Evolutionary conservation across 148 eudicot genomes (phyloP).

Genomic region (Camellia sinensis): DNA sequence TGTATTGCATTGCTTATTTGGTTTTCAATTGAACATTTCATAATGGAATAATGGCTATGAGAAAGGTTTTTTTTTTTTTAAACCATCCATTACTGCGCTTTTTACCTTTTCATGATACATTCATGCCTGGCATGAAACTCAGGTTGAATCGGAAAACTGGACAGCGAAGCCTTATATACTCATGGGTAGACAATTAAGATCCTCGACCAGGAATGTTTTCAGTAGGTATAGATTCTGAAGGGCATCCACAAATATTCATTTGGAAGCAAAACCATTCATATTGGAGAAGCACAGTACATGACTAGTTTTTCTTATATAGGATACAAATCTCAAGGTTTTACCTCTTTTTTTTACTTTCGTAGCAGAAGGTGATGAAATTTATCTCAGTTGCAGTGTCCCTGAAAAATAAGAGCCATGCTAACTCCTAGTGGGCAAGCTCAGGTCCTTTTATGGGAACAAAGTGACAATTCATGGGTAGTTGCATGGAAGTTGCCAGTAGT

Average conservation of each 20-base stretch:
- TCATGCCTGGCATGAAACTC: neutral
- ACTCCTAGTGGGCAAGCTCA: neutral
- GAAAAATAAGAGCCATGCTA: too few species aligned
- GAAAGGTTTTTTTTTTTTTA: too few species aligned
- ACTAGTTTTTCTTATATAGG: neutral
- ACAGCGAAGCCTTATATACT: neutral
- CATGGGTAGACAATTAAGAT: neutral
- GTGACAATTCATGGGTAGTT: neutral
- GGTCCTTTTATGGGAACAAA: neutral
- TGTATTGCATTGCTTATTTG: too few species aligned
- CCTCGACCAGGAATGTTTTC: neutral
- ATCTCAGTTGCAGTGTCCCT: too few species aligned
- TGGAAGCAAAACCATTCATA: neutral
- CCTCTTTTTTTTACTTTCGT: neutral
- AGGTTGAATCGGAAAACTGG: neutral
- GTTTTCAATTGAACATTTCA: too few species aligned
- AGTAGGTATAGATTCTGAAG: neutral
- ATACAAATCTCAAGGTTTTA: neutral
- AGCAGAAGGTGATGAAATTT: neutral
- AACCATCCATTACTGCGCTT: too few species aligned
- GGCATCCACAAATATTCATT: neutral
- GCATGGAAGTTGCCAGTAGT: neutral
- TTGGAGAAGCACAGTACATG: constrained; percentile 2
- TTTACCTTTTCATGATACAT: too few species aligned
- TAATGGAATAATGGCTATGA: too few species aligned